These are phyloP conservation scores for Athelia psychrophila DNA, from an alignment of 1,284 basidiomycete genomes.

Conservation along the genomic window DNA sequence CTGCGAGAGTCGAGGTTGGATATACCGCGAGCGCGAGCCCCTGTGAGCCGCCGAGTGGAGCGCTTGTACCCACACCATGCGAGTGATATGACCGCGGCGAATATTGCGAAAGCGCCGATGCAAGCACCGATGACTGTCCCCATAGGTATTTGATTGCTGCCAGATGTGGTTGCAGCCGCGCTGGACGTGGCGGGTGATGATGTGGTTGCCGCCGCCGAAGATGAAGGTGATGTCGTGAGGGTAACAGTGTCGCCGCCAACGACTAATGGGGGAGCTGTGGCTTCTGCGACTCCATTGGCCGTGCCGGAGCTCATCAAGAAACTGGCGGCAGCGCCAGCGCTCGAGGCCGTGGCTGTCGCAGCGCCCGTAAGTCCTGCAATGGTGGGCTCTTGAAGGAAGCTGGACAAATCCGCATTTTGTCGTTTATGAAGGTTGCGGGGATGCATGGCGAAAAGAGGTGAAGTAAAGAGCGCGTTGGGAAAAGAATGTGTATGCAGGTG, in stretches of 20 bases:
- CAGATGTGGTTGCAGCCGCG: background rate
- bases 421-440: background rate
- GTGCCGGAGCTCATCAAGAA: constrained; percentile 22
- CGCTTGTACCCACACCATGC: constrained; percentile 45
- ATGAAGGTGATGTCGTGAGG: constrained; percentile 10
- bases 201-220: constrained; percentile 19
- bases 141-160: constrained; percentile 35
- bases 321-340: constrained; percentile 8
- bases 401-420: background rate
- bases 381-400: constrained; percentile 49
- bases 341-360: constrained; percentile 41
- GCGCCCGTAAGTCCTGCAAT: constrained; percentile 46
- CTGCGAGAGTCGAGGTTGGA: constrained; percentile 12
- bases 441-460: background rate
- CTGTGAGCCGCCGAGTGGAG: constrained; percentile 24
- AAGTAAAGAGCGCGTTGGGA: too few species aligned
- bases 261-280: constrained; percentile 12
- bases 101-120: constrained; percentile 45
- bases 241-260: constrained; percentile 14
- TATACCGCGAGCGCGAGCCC: background rate
- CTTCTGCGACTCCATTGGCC: constrained; percentile 7
- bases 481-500: too few species aligned
- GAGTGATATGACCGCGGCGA: constrained; percentile 41
- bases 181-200: constrained; percentile 17
- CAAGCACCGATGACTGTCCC: constrained; percentile 52